Percentiles rank a stretch among this genome's conserved stretches.
These are phyloP conservation scores for Hibiscus mutabilis DNA, from an alignment of 345 rosid species.

Conservation along the genomic window DNA sequence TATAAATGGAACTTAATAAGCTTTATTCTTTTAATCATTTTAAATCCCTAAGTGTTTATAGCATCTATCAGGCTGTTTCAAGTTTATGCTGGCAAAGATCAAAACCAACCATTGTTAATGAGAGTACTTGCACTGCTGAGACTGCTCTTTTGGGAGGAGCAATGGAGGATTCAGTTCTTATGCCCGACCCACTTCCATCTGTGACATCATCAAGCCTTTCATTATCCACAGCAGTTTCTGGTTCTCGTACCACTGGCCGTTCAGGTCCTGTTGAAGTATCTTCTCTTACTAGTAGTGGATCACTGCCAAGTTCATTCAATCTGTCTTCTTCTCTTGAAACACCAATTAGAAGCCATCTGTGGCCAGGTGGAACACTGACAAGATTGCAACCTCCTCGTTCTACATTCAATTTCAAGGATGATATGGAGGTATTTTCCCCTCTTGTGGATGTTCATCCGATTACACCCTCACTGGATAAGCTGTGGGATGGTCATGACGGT, in stretches of 20 bases:
- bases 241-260: slow-evolving; percentile 36
- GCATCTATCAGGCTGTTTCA: slow-evolving; percentile 66
- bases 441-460: slow-evolving; percentile 70
- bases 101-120: slow-evolving; percentile 76
- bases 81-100: slow-evolving; percentile 99
- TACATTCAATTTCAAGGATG: slow-evolving; percentile 67
- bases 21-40: slow-evolving; percentile 11
- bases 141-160: slow-evolving; percentile 89
- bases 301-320: slow-evolving; percentile 27
- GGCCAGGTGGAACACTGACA: slow-evolving; percentile 64
- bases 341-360: slow-evolving; percentile 51
- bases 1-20: not conserved
- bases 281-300: slow-evolving; percentile 36
- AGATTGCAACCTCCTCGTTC: slow-evolving; percentile 73
- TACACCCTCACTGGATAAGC: slow-evolving; percentile 69
- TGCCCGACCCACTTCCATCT: slow-evolving; percentile 96
- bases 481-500: slow-evolving; percentile 62
- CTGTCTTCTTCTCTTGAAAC: slow-evolving; percentile 57
- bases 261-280: slow-evolving; percentile 38
- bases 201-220: slow-evolving; percentile 48
- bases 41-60: slow-evolving; percentile 19
- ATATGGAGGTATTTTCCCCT: slow-evolving; percentile 95
- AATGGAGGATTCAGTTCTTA: slow-evolving; percentile 79
- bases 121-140: slow-evolving; percentile 69
- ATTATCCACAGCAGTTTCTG: slow-evolving; percentile 40